Conservation (phyloP, 768 basidiomycete genomes). For the Panaeolus papilionaceus region DNA sequence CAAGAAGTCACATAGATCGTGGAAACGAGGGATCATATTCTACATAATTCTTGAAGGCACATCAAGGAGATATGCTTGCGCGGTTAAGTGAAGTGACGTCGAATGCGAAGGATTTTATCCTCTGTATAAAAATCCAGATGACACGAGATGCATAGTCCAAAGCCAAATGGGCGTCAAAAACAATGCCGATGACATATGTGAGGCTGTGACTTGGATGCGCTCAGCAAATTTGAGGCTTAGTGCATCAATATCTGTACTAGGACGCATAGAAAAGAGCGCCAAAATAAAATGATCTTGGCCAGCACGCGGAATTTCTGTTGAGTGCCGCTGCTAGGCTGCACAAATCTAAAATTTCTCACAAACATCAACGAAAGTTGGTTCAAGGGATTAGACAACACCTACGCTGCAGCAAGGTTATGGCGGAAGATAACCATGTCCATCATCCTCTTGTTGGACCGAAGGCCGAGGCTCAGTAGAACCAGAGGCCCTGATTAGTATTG, state of each 20-base stretch:
- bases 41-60: no score
- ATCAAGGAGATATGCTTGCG: neutral
- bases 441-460: slow-evolving; percentile 21
- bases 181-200: no score
- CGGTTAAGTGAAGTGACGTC: no score
- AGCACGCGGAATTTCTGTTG: no score
- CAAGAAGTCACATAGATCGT: no score
- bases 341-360: neutral
- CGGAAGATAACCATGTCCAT: slow-evolving; percentile 28
- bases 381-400: neutral
- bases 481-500: neutral
- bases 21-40: no score
- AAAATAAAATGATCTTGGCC: no score
- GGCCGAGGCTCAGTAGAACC: slow-evolving; percentile 16
- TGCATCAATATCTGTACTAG: no score
- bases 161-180: neutral
- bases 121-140: neutral
- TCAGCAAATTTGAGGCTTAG: no score
- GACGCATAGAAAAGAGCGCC: no score
- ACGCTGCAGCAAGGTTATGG: slow-evolving; percentile 12
- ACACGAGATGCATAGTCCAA: neutral
- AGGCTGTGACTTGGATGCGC: no score
- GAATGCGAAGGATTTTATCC: neutral
- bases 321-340: no score
- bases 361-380: neutral